Base-by-base conservation (phyloP, 2,329 filamentous ascomycete species). In the Cytospora schulzeri region DNA sequence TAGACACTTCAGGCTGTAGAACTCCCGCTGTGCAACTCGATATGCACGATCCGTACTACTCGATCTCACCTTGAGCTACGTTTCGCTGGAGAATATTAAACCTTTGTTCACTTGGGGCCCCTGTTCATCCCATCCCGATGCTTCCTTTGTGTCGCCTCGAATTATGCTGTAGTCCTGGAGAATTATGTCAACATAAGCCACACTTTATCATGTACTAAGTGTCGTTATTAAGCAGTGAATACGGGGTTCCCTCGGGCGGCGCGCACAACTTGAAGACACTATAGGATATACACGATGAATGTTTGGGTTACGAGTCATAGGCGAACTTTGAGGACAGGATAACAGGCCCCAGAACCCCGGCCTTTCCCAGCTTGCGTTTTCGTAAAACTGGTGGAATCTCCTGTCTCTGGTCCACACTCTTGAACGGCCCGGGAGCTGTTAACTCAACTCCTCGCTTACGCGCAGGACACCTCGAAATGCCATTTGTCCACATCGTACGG, bases 31-130 rank as follows among this genome's bases (percentile, higher is more conserved):
- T 64, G 62, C 56, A 28, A 64, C 63, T 19, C 29, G 57, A 50
- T 24, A 63, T 68, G 66, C 63, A 58, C 69, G 69, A 70, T 71
- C 64, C 60, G 69, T 70, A 57, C 52, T 24, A 70, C 70, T 48
- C 63, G 70, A 71, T 71, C 70, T 71, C 55, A 65, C 68, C 69
- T 65, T 63, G 61, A 38, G 35, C 53, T 50, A 63, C 57, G 48
- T 59, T 41, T 48, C 50, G 55, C 60, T 56, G 41, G 24, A 41
- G n/a, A 22, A 14, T n/a, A 29, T 41, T 31, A 48, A 55, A n/a
- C n/a, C n/a, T 55, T 17, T 26, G 3, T 7, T 48, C 17, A 7
- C 45, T 24, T n/a, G n/a, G 24, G 45, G 8, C 17, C 9, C 19
- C 24, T 1, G n/a, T 24, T 12, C 9, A 48, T 24, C n/a, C 7